Evolutionary conservation across 2,329 filamentous ascomycete species (phyloP).

Genomic region (Phialophora tarda): DNA sequence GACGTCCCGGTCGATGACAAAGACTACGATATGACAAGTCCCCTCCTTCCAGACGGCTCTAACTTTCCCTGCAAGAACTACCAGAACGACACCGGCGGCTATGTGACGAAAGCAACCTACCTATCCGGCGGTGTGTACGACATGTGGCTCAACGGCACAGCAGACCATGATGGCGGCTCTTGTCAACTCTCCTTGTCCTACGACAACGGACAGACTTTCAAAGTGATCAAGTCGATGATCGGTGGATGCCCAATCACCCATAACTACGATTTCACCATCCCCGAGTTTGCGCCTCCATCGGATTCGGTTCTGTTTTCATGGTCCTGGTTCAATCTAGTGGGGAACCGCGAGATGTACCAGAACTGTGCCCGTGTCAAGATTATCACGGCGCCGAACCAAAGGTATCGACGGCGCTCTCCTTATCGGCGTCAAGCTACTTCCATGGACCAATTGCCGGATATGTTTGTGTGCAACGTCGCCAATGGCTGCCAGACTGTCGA

Average conservation of each 20-base stretch:
- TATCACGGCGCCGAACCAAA: slow-evolving; percentile 37
- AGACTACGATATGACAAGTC: slow-evolving; percentile 75
- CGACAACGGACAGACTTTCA: slow-evolving; percentile 72
- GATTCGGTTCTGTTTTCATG: slow-evolving; percentile 72
- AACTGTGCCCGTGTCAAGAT: slow-evolving; percentile 77
- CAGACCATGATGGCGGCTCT: slow-evolving; percentile 71
- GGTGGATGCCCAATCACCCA: slow-evolving; percentile 61
- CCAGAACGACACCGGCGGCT: slow-evolving; percentile 51
- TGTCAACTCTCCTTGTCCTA: slow-evolving; percentile 78
- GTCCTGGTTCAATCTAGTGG: slow-evolving; percentile 77
- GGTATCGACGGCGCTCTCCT: slow-evolving; percentile 24
- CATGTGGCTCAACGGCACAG: slow-evolving; percentile 68
- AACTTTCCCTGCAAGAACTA: slow-evolving; percentile 81
- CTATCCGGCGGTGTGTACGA: slow-evolving; percentile 66
- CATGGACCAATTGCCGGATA: slow-evolving; percentile 65
- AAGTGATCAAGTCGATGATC: slow-evolving; percentile 68
- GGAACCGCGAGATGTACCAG: slow-evolving; percentile 87
- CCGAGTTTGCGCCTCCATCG: slow-evolving; percentile 62
- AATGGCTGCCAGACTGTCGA: slow-evolving; percentile 66
- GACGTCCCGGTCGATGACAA: slow-evolving; percentile 52
- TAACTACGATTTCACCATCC: slow-evolving; percentile 70
- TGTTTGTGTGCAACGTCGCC: slow-evolving; percentile 73
- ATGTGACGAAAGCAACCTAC: slow-evolving; percentile 65
- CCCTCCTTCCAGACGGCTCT: slow-evolving; percentile 64
- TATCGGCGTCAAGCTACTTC: slow-evolving; percentile 28